Base-by-base conservation (phyloP, 2,329 filamentous ascomycete species). In the Sporothrix brunneoviolacea region DNA sequence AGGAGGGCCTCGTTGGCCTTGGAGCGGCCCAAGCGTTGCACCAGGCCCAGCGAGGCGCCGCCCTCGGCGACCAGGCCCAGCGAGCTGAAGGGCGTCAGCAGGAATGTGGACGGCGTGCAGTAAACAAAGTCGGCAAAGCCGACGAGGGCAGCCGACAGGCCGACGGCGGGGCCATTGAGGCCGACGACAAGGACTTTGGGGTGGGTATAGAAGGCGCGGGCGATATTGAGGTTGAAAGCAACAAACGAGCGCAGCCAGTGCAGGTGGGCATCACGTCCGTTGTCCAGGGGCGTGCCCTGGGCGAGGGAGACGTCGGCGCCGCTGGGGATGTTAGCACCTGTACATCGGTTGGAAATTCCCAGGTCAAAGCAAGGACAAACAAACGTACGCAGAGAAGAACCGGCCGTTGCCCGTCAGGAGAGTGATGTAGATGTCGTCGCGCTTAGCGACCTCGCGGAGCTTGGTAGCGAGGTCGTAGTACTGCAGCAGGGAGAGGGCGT, bases 61-160 rank as follows among this genome's bases (percentile, higher is more conserved):
- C 91, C 93, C 70, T 97, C 93, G 49, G 90, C 79, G 0, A 97
- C 91, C 1, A 98, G 79, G 1, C 93, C 91, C 1, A 97, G 77
- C 1, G 87, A 91, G 4, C 84, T 85, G 70, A 97, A 97, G 4
- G 93, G 93, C 1, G 91, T 95, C 22, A 97, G 81, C 22, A 97
- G 74, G 69, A 89, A 98, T 27, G 90, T 73, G 59, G 86, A 77
- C 0, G 91, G 90, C 0, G 85, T 76, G 63, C 80, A 83, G 74
- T 97, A 97, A 65, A 97, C 80, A 72, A 97, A 97, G 73, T 97
- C 93, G 21, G 87, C 87, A 66, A 88, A 86, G 24, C 83, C 84
- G 52, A 89, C 73, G 0, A 97, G 70, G 0, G 91, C 91, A 1
- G 91, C 93, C 2, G 86, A 87, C 28, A 97, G 83, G 6, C 93